Percentiles rank a stretch among this genome's conserved stretches.
phyloP scores from a whole-genome alignment of 139 green algal genomes.

The Tetraselmis chui region DNA sequence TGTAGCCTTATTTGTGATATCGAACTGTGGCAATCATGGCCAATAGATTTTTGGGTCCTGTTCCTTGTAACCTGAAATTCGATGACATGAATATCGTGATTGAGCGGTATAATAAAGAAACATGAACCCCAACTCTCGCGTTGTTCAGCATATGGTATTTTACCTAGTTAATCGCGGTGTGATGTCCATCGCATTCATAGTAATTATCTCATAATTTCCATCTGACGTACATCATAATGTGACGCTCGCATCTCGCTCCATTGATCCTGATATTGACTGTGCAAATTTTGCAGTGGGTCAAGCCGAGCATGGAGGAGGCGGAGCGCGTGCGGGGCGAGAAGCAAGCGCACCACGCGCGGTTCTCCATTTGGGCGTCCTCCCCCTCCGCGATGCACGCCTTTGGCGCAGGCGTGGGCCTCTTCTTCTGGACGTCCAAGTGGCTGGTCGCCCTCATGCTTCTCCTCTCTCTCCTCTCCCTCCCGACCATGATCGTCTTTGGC shows the following conservation, averaged over 20 bases:
- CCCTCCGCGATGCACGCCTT: background rate
- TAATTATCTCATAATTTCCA: background rate
- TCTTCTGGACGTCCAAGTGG: background rate
- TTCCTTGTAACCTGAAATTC: too few species aligned
- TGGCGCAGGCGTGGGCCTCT: background rate
- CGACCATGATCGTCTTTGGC: background rate
- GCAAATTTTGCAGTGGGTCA: background rate
- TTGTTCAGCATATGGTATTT: too few species aligned
- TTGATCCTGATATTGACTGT: background rate
- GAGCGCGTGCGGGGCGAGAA: background rate
- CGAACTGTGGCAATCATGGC: too few species aligned
- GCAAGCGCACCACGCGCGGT: background rate
- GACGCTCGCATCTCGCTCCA: background rate
- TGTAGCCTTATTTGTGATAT: too few species aligned
- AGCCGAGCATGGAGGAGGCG: background rate
- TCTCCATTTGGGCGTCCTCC: background rate
- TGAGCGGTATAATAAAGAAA: background rate
- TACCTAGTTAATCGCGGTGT: background rate
- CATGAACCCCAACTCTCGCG: too few species aligned
- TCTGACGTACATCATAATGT: too few species aligned
- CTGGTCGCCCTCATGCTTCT: background rate
- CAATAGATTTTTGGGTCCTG: too few species aligned
- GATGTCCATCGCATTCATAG: background rate
- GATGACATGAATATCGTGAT: too few species aligned
- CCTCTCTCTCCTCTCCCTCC: background rate